A percentile compares a stretch with the other conserved stretches of the same genome.
Conservation (phyloP, 2,329 filamentous ascomycete species). For the Grosmannia clavigera region DNA sequence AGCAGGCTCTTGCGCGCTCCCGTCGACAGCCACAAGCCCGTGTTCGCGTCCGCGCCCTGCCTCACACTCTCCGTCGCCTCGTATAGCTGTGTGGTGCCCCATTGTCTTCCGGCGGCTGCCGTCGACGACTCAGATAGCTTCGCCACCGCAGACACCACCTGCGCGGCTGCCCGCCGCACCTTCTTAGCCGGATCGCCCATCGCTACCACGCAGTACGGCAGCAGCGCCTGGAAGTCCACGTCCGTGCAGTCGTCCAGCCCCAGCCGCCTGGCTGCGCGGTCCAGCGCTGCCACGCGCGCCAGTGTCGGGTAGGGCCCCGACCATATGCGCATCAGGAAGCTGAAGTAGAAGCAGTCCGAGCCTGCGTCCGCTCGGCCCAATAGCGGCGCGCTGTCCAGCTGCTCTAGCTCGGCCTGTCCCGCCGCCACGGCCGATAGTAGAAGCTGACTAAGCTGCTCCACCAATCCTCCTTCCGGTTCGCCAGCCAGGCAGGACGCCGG, state of each 20-base stretch:
- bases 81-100: conserved; percentile 57
- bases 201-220: conserved; percentile 71
- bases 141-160: conserved; percentile 51
- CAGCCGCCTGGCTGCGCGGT: conserved; percentile 46
- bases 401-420: conserved; percentile 28
- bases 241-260: conserved; percentile 34
- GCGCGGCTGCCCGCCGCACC: conserved; percentile 63
- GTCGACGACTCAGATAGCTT: conserved; percentile 28
- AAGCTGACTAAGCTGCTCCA: conserved; percentile 44
- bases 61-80: conserved; percentile 21
- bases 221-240: conserved; percentile 60
- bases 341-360: conserved; percentile 54
- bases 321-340: conserved; percentile 66
- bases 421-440: conserved; percentile 40
- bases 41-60: conserved; percentile 31
- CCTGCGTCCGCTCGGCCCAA: conserved; percentile 42
- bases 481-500: conserved; percentile 33
- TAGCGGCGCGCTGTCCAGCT: conserved; percentile 42
- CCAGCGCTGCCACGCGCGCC: conserved; percentile 57
- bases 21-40: conserved; percentile 43
- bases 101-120: conserved; percentile 21
- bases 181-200: conserved; percentile 64
- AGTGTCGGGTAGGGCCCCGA: conserved; percentile 57
- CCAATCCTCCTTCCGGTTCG: conserved; percentile 35
- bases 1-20: conserved; percentile 50